Evolutionary conservation across 2,329 filamentous ascomycete genomes (phyloP).

Genomic region (Botrytis porri): DNA sequence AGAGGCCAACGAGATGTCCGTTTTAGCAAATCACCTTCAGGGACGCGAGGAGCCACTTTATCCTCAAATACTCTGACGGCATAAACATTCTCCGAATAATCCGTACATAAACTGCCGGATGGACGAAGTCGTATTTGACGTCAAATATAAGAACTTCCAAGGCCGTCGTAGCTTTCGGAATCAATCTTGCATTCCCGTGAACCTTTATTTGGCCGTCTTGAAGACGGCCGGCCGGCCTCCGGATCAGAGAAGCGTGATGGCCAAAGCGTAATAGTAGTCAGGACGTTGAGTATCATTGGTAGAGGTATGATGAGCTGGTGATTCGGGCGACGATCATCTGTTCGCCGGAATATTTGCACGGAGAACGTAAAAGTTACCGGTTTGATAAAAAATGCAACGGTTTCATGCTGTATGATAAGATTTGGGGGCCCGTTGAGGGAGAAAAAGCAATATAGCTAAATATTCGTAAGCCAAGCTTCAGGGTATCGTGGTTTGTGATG

Average conservation of each 20-base stretch:
- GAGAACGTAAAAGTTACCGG: not conserved
- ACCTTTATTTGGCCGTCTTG: not conserved
- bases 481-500: not conserved
- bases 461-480: not conserved
- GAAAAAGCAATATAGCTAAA: not conserved
- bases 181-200: not conserved
- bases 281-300: not conserved
- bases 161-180: constrained; percentile 1
- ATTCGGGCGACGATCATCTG: not conserved
- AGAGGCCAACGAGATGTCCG: not conserved
- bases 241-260: not conserved
- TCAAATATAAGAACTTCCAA: not conserved
- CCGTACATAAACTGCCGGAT: too few relatives aligned
- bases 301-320: not conserved
- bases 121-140: not conserved
- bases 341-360: not conserved
- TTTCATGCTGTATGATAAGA: not conserved
- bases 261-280: not conserved
- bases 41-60: not conserved
- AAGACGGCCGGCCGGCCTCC: not conserved
- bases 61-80: not conserved
- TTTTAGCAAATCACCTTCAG: not conserved
- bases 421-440: not conserved
- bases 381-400: not conserved
- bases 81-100: not conserved